Base-by-base conservation (phyloP, 2,329 filamentous ascomycete species). In the Fusarium sp. region DNA sequence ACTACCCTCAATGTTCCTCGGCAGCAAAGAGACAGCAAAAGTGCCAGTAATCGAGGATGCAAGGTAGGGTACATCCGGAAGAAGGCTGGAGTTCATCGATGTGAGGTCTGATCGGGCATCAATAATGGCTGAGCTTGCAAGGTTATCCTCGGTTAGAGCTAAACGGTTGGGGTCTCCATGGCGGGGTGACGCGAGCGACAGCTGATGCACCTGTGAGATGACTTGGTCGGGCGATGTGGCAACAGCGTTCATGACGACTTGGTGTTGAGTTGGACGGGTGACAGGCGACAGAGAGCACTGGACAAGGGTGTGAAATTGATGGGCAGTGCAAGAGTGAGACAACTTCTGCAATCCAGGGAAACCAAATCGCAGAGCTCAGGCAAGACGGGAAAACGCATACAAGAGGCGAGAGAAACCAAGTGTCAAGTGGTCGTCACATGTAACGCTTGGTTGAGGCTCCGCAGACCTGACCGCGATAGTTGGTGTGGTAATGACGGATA, bases 141-240 rank as follows among this genome's bases (percentile, higher is more conserved):
- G 58, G 69, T 61, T 69, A 50, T 68, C 37, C 38, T 51, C 60
- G 46, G 52, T 44, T 44, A 44, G 44, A 49, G 58, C 54, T 67
- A 63, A 54, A 56, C 53, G 62, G 49, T 58, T 57, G 42, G 71
- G 62, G 46, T 51, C 52, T 44, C 62, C 55, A 41, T 50, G 44
- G 42, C 10, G 49, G 60, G 63, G 58, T 66, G 67, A 73, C 41
- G 57, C 56, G 53, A 76, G 73, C 56, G 74, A 72, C 67, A 78
- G 72, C 70, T 75, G 74, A 70, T 72, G 74, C 75, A 75, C 75
- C 76, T 77, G 74, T 70, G 70, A 71, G 74, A 76, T 75, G 74
- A 77, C 74, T 62, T 77, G 77, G 70, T 74, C 72, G 51, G 74
- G 62, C 60, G 72, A 67, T 72, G 76, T 74, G 70, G 69, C 68